Percentiles rank a stretch among this genome's conserved stretches.
Conservation (phyloP, 768 basidiomycete genomes). For the Tremella fuciformis region DNA sequence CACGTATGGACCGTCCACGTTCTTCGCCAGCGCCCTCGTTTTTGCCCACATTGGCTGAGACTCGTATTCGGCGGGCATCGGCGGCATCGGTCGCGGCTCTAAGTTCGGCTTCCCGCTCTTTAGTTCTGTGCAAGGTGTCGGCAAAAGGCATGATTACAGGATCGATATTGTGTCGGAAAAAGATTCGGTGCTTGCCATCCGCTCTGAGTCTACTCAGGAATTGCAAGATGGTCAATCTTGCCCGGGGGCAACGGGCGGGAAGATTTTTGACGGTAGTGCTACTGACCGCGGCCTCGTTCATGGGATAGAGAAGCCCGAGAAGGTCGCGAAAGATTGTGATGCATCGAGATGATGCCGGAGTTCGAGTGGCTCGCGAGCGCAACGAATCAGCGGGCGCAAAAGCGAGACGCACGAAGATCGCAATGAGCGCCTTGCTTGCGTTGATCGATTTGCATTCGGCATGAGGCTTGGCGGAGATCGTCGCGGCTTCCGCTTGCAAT, state of each 20-base stretch:
- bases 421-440: slow-evolving; percentile 49
- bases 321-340: slow-evolving; percentile 54
- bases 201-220: slow-evolving; percentile 85
- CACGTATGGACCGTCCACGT: slow-evolving; percentile 29
- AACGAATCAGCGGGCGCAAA: slow-evolving; percentile 48
- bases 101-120: slow-evolving; percentile 30
- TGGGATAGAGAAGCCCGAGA: slow-evolving; percentile 52
- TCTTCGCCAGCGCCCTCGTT: slow-evolving; percentile 24
- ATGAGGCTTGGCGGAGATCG: slow-evolving; percentile 34
- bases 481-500: slow-evolving; percentile 31
- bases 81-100: slow-evolving; percentile 11
- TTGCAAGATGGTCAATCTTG: slow-evolving; percentile 71
- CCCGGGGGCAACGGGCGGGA: slow-evolving; percentile 55
- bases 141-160: slow-evolving; percentile 59
- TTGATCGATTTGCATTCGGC: slow-evolving; percentile 31
- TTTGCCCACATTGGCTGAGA: slow-evolving; percentile 4
- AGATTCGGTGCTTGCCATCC: slow-evolving; percentile 83
- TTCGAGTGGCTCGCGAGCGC: slow-evolving; percentile 42
- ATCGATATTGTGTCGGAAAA: slow-evolving; percentile 61
- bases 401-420: slow-evolving; percentile 53
- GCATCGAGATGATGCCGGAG: slow-evolving; percentile 51
- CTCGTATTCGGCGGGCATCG: slow-evolving; percentile 18
- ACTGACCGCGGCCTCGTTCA: slow-evolving; percentile 14
- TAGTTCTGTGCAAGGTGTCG: slow-evolving; percentile 57
- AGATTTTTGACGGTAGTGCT: slow-evolving; percentile 16